Percentiles rank a stretch among this genome's conserved stretches.
These are phyloP conservation scores for Fusarium zealandicum DNA, from an alignment of 2,329 filamentous ascomycete species.

Conservation along the genomic window DNA sequence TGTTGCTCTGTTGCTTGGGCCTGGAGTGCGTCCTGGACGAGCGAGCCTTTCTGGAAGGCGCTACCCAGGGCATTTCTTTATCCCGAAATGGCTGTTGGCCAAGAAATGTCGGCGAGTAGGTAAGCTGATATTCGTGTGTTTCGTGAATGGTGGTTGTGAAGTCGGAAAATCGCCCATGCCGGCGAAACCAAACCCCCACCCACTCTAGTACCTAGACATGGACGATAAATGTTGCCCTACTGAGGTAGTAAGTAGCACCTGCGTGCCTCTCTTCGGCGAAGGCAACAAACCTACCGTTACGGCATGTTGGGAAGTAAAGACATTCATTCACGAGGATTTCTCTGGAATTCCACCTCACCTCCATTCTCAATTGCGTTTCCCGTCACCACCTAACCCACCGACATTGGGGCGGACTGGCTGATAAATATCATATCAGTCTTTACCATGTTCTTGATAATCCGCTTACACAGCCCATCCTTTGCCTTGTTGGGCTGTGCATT, in stretches of 20 bases:
- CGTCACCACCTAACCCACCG: not conserved
- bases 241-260: no score
- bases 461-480: conserved; percentile 28
- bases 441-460: conserved; percentile 35
- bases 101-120: not conserved
- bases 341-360: conserved; percentile 8
- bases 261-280: conserved; percentile 12
- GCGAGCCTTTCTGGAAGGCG: conserved; percentile 32
- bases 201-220: no score
- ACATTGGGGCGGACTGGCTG: conserved; percentile 5
- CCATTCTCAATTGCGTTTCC: no score
- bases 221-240: conserved; percentile 6
- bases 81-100: conserved; percentile 8
- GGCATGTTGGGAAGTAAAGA: not conserved
- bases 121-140: not conserved
- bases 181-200: conserved; percentile 23
- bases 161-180: conserved; percentile 21
- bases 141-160: conserved; percentile 6
- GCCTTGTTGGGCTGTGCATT: conserved; percentile 14
- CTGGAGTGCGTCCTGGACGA: conserved; percentile 8
- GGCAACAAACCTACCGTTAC: not conserved
- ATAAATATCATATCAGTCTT: conserved; percentile 33
- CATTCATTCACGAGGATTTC: no score
- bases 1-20: conserved; percentile 23
- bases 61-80: conserved; percentile 39